These are phyloP conservation scores for Cyclotella choctawhatcheeana DNA, from an alignment of 108 stramenopile genomes.

Conservation along the genomic window DNA sequence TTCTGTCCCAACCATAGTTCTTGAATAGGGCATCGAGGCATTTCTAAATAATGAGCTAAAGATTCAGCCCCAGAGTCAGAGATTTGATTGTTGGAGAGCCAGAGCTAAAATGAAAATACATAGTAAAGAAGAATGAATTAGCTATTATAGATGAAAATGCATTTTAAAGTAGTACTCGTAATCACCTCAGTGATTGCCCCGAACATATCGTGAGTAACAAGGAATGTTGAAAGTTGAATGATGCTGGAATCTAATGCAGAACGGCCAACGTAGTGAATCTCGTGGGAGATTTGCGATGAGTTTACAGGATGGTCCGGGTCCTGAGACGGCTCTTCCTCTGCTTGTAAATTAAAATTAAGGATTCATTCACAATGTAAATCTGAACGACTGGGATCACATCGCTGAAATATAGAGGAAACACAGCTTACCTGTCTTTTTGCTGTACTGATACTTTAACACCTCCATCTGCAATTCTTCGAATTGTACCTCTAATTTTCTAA, in stretches of 20 bases:
- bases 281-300: constrained; percentile 17
- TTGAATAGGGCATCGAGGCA: constrained; percentile 38
- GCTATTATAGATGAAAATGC: too few species aligned
- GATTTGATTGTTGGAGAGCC: constrained; percentile 44
- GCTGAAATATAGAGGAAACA: background rate
- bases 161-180: too few species aligned
- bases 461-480: constrained; percentile 32
- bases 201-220: constrained; percentile 33
- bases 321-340: background rate
- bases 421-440: constrained; percentile 12
- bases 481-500: constrained; percentile 44
- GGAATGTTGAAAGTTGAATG: constrained; percentile 28
- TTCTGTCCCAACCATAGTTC: constrained; percentile 52
- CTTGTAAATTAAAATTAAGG: background rate
- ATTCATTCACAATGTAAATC: too few species aligned
- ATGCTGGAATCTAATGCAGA: constrained; percentile 31
- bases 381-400: too few species aligned
- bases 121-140: too few species aligned
- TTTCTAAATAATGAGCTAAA: constrained; percentile 31
- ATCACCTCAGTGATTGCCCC: constrained; percentile 48
- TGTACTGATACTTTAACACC: constrained; percentile 18
- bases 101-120: too few species aligned
- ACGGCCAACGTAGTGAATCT: constrained; percentile 47
- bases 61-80: constrained; percentile 43
- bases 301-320: constrained; percentile 45